These are phyloP conservation scores for Vachellia pachyceras DNA, from an alignment of 306 rosid genomes.

Conservation along the genomic window DNA sequence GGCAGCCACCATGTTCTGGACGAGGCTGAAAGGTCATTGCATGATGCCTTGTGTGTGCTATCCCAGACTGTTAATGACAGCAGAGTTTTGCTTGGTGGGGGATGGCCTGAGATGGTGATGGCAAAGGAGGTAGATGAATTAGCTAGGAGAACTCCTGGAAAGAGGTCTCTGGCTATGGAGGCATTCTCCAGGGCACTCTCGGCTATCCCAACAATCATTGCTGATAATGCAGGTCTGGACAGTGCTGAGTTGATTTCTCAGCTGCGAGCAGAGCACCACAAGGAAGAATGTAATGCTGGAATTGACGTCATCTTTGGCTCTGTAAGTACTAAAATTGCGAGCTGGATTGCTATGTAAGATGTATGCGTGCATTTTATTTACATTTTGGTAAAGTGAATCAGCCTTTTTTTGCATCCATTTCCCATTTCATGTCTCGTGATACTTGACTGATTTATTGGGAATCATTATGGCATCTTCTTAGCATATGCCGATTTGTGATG, in stretches of 20 bases:
- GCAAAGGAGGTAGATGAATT: conserved; percentile 87
- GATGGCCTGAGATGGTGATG: conserved; percentile 99
- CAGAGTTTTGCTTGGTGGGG: conserved; percentile 93
- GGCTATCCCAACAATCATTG: conserved; percentile 91
- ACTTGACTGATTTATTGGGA: background rate
- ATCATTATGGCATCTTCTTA: background rate
- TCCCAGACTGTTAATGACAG: conserved; percentile 95
- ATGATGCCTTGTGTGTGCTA: conserved; percentile 96
- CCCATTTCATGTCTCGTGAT: background rate
- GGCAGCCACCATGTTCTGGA: conserved; percentile 95
- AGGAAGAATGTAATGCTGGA: conserved; percentile 81
- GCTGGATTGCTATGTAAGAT: background rate
- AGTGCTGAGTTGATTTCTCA: conserved; percentile 95
- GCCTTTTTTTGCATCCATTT: background rate
- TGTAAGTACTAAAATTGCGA: conserved; percentile 56
- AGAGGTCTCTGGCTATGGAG: conserved; percentile 94
- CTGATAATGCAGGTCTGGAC: conserved; percentile 99
- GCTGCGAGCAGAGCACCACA: conserved; percentile 96
- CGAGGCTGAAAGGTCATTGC: conserved; percentile 98
- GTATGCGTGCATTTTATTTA: background rate
- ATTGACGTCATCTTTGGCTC: conserved; percentile 94
- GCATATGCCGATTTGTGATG: conserved; percentile 7
- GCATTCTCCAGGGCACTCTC: conserved; percentile 88
- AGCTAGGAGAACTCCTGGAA: conserved; percentile 94
- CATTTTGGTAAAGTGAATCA: background rate